These are phyloP conservation scores for Akanthomyces dipterigenus DNA, from an alignment of 2,329 filamentous ascomycete genomes.

Conservation along the genomic window DNA sequence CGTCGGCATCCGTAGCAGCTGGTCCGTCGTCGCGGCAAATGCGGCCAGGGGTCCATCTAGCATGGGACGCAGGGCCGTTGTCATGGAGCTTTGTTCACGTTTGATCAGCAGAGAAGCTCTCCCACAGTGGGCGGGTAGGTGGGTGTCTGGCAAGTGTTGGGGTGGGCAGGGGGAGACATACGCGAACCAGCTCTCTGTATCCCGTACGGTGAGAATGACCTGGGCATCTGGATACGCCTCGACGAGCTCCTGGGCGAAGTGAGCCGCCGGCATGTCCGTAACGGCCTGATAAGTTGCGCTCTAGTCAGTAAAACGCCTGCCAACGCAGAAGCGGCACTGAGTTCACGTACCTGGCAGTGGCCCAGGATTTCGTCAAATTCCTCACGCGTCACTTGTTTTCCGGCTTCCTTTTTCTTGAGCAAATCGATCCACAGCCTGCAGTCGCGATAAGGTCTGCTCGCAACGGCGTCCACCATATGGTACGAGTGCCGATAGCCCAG, in stretches of 20 bases:
- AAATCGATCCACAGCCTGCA: slow-evolving; percentile 9
- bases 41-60: not conserved
- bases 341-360: not conserved
- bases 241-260: slow-evolving; percentile 1
- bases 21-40: not conserved
- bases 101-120: not conserved
- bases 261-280: slow-evolving; percentile 6
- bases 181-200: slow-evolving; percentile 6
- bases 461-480: not conserved
- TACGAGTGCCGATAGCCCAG: slow-evolving; percentile 7
- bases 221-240: slow-evolving; percentile 9
- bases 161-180: not conserved
- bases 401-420: not conserved
- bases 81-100: not conserved
- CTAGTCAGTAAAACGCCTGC: not conserved
- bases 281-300: not conserved
- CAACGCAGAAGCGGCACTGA: not conserved
- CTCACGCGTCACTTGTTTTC: not conserved
- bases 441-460: not conserved
- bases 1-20: slow-evolving; percentile 4
- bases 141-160: not conserved
- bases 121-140: no score
- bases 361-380: slow-evolving; percentile 4
- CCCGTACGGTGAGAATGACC: slow-evolving; percentile 1
- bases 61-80: not conserved